Base-by-base conservation (phyloP, 768 basidiomycete genomes). In the Trametes maxima region DNA sequence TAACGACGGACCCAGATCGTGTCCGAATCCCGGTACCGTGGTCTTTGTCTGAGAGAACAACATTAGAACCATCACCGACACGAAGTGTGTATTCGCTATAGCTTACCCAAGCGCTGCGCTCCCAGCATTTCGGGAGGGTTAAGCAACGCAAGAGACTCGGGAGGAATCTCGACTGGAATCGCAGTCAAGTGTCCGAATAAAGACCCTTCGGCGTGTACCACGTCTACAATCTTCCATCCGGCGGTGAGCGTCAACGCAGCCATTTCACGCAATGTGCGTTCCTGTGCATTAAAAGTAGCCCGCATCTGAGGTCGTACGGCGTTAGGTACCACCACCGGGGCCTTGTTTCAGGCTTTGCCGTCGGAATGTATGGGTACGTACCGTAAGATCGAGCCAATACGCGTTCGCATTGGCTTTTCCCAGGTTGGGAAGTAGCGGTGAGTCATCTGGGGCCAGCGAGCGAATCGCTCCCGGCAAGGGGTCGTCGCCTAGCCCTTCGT, bases 161-260 rank as follows among this genome's bases (percentile, higher is more conserved):
- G 39, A 1, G 87, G 85, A 14, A 90, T 78, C 2, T 78, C 64
- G 1, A 80, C 77, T 6, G 89, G 89, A 17, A 85, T 80, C 28
- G 89, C 90, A 40, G 86, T 78, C 59, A 92, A 82, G 68, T 90
- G 82, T 3, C 86, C 88, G 67, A 92, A 91, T 40, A 87, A 73
- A 1, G 87, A 85, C 11, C 86, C 87, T 39, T 84, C 79, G 2
- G 84, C 80, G 57, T 81, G 81, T 1, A 81, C 82, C 55, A 88
- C 84, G 46, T 81, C 82, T 40, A 79, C 73, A 14, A 89, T 79
- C 60, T 82, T 86, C 88, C 88, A 90, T 1, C 88, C 88, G n/a
- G 87, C 81, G 0, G 83, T 83, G 21, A 77, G 72, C 13, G 83
- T 75, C 19, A 90, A 73, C 0, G 80, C 76, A 5, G 83, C 78